Conservation (phyloP, 305 asterid genomes). For the Rubia peregrina region DNA sequence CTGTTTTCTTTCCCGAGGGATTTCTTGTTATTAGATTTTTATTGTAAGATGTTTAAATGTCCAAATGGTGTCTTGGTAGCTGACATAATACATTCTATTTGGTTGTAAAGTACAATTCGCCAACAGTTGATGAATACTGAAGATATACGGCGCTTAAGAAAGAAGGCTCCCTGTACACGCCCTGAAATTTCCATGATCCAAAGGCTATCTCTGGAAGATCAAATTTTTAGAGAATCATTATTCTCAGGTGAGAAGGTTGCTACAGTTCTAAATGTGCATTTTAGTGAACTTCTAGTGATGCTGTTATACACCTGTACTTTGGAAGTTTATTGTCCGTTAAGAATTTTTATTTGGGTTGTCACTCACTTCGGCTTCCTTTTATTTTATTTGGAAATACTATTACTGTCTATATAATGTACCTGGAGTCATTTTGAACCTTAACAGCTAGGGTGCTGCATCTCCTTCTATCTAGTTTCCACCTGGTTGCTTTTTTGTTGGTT, state of each 20-base stretch:
- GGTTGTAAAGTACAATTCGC: constrained; percentile 58
- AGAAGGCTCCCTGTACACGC: constrained; percentile 92
- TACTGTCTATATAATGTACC: background rate
- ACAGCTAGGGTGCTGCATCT: background rate
- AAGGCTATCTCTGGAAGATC: constrained; percentile 67
- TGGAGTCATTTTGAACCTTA: background rate
- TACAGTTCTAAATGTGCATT: constrained; percentile 11
- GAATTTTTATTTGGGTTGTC: background rate
- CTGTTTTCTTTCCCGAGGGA: background rate
- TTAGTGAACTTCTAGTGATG: background rate
- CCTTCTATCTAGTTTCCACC: background rate
- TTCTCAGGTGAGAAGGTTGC: constrained; percentile 49
- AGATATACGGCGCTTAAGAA: constrained; percentile 88
- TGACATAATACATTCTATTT: constrained; percentile 24
- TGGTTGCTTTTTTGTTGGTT: background rate
- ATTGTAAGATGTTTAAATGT: background rate
- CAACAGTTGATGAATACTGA: constrained; percentile 69
- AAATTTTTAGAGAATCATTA: constrained; percentile 51
- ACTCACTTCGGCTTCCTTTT: background rate
- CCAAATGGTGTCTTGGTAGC: constrained; percentile 10
- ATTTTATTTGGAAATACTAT: background rate
- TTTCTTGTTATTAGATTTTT: background rate
- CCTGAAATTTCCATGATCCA: constrained; percentile 69
- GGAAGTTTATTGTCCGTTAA: background rate
- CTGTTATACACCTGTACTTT: background rate